Base-by-base conservation (phyloP, 805 yeast species). In the Sugiyamaella chiloensis region DNA sequence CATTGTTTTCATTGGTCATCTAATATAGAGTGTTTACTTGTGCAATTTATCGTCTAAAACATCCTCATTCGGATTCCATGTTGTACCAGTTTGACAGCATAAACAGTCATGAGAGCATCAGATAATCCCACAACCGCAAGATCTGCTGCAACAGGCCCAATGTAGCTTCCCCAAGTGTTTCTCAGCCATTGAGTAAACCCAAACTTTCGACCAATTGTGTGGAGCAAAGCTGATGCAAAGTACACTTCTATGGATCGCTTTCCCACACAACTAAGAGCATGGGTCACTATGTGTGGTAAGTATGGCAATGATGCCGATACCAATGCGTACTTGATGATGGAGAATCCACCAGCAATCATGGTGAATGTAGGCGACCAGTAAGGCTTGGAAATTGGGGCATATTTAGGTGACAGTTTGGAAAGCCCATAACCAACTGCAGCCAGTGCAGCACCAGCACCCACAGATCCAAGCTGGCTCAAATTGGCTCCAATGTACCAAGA, bases 311-410 rank as follows among this genome's bases (percentile, higher is more conserved):
- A 32, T 9, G 52, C 46, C 14, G 54, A 48, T 3, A 61, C 44
- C 7, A 52, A 52, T 14, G 61, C 52, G 39, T 55, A 65, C 47
- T 64, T 65, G 44, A 62, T 45, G 17, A 67, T 55, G 7, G 63
- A 52, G 47, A 56, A 54, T 3, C 72, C 72, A 19, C 59, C 56
- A 4, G 69, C 52, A 16, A 59, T 46, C 21, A 67, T 53, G 5
- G 63, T 59, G 49, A 60, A 67, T 26, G 65, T 51, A 4, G 69
- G 67, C 2, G 68, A 62, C 71, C 71, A 68, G 50, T 59, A 59
- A 4, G 68, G 68, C 46, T 67, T 66, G 16, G 66, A 60, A n/a
- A 67, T 42, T 0, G 71, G 71, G 37, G 58, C 51, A 37, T 54
- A 45, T 16, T 56, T 53, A 1, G 71, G 70, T 12, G 57, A 52